Conservation (phyloP, 306 rosid species). For the Quercus mongolica region DNA sequence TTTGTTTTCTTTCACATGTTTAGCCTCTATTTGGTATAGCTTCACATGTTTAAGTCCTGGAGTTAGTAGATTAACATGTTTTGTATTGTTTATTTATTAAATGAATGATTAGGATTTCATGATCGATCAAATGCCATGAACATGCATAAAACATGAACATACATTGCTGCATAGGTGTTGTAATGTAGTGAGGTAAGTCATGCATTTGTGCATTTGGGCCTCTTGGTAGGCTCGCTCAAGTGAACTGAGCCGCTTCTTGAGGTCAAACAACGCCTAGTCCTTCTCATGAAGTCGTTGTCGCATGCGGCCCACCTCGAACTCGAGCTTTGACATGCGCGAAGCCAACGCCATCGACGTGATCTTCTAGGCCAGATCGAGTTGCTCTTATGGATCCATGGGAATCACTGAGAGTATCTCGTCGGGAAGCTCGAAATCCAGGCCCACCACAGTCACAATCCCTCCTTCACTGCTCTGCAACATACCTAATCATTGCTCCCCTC, state of each 20-base stretch:
- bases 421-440: constrained; percentile 46
- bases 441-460: neutral
- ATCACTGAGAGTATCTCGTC: constrained; percentile 69
- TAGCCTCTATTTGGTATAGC: too few species aligned
- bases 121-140: too few species aligned
- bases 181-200: too few species aligned
- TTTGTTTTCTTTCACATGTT: too few species aligned
- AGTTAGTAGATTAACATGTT: too few species aligned
- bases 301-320: constrained; percentile 50
- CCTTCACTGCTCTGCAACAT: neutral
- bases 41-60: too few species aligned
- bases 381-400: constrained; percentile 81
- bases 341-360: constrained; percentile 91
- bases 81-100: too few species aligned
- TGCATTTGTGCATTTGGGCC: constrained; percentile 21
- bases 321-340: constrained; percentile 69
- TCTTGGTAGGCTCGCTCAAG: constrained; percentile 48
- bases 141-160: too few species aligned
- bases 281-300: constrained; percentile 55
- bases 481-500: too few species aligned
- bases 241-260: constrained; percentile 43
- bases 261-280: constrained; percentile 47
- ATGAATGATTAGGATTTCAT: too few species aligned
- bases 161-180: too few species aligned
- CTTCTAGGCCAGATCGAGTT: constrained; percentile 90